Evolutionary conservation across 139 green algal genomes (phyloP).

Genomic region (Tetradesmus obliquus): DNA sequence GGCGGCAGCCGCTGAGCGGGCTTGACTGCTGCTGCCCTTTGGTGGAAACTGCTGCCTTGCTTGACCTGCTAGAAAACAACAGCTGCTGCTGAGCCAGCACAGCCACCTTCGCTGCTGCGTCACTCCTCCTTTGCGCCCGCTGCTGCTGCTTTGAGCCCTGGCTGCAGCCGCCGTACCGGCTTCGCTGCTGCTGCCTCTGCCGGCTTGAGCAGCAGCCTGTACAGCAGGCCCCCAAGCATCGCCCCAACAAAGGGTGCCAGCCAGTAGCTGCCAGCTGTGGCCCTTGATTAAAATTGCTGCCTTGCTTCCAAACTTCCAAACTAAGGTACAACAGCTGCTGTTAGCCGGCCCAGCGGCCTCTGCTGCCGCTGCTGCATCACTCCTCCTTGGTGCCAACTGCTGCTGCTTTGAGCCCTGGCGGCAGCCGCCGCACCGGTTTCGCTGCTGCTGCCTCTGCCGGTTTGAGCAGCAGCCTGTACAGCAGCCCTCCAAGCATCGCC

Average conservation of each 20-base stretch:
- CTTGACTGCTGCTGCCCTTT: not conserved
- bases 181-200: not conserved
- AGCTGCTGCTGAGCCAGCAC: not conserved
- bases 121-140: not conserved
- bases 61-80: too few relatives aligned
- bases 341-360: not conserved
- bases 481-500: conserved; percentile 43
- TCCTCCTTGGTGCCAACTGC: not conserved
- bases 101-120: not conserved
- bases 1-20: not conserved
- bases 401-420: conserved; percentile 11
- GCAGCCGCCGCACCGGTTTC: not conserved
- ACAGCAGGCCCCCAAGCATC: conserved; percentile 19
- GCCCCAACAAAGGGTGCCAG: conserved; percentile 51
- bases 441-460: not conserved
- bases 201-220: not conserved
- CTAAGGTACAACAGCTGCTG: not conserved
- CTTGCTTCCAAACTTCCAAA: not conserved
- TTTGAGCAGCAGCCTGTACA: conserved; percentile 15
- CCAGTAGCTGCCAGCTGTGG: conserved; percentile 48
- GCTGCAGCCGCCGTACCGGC: not conserved
- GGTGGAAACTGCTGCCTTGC: too few relatives aligned
- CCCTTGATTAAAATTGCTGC: not conserved
- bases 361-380: not conserved
- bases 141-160: not conserved